Percentiles rank a stretch among this genome's conserved stretches.
phyloP scores from a whole-genome alignment of 1,139 yeast species.

The Yamadazyma sp. region DNA sequence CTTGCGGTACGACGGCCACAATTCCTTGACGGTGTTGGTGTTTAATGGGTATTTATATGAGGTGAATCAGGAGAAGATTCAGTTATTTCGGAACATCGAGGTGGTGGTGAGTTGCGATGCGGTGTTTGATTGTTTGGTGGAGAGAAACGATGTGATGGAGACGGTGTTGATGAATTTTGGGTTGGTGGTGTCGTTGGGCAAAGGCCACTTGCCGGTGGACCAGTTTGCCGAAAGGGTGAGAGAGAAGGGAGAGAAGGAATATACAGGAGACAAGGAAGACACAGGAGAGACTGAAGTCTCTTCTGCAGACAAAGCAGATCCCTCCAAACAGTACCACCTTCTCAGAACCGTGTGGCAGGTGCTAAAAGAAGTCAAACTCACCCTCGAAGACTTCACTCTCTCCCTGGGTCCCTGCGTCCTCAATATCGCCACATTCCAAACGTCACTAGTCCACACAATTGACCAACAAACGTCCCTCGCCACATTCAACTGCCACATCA shows the following conservation, averaged over 20 bases:
- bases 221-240: conserved; percentile 7
- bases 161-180: conserved; percentile 21
- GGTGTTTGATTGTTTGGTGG: conserved; percentile 21
- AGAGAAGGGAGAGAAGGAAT: too few species aligned
- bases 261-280: conserved; percentile 4
- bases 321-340: not conserved
- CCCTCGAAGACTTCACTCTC: conserved; percentile 34
- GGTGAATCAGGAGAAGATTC: conserved; percentile 17
- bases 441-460: conserved; percentile 10
- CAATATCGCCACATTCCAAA: conserved; percentile 14
- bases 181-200: conserved; percentile 23
- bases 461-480: conserved; percentile 7
- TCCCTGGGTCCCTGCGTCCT: conserved; percentile 17
- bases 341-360: conserved; percentile 14
- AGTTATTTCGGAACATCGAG: conserved; percentile 34
- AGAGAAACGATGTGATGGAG: conserved; percentile 11
- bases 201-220: conserved; percentile 28
- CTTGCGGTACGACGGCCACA: conserved; percentile 19
- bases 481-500: conserved; percentile 13
- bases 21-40: conserved; percentile 24
- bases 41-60: conserved; percentile 33
- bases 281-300: not conserved
- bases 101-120: conserved; percentile 26
- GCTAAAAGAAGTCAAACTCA: conserved; percentile 19
- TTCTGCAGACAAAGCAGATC: not conserved